Conservation (phyloP, 2,329 filamentous ascomycete species). For the Xylaria sp. region DNA sequence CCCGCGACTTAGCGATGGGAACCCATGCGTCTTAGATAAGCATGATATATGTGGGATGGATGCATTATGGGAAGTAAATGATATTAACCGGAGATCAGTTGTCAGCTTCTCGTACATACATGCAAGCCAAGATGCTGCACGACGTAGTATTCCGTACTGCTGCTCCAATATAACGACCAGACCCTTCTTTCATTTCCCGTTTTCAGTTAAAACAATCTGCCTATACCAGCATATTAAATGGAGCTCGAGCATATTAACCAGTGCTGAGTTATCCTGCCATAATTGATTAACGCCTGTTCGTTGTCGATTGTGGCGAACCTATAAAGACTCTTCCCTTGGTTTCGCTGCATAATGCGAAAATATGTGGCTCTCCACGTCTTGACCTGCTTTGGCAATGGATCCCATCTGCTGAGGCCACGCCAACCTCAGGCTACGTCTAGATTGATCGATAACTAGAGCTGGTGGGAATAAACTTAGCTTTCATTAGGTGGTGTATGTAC, state of each 20-base stretch:
- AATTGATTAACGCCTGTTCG: neutral
- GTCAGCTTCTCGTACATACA: neutral
- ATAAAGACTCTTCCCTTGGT: too few relatives aligned
- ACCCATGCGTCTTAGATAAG: neutral
- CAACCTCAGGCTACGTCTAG: neutral
- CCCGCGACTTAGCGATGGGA: constrained; percentile 37
- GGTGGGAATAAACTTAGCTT: too few relatives aligned
- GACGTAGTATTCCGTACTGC: neutral
- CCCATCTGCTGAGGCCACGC: too few relatives aligned
- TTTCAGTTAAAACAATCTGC: neutral
- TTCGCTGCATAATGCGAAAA: too few relatives aligned
- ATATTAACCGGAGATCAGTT: constrained; percentile 20
- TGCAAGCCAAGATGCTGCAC: neutral
- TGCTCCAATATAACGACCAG: neutral
- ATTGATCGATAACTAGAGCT: neutral
- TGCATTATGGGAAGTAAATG: neutral
- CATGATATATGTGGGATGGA: neutral
- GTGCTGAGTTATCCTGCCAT: neutral
- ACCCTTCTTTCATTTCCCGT: neutral
- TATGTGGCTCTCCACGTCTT: too few relatives aligned
- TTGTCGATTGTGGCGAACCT: neutral
- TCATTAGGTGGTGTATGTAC: too few relatives aligned
- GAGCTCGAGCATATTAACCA: neutral
- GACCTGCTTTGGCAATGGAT: too few relatives aligned
- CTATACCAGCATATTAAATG: neutral